phyloP scores from a whole-genome alignment of 139 green algal genomes.

The Auxenochlorella pyrenoidosa region DNA sequence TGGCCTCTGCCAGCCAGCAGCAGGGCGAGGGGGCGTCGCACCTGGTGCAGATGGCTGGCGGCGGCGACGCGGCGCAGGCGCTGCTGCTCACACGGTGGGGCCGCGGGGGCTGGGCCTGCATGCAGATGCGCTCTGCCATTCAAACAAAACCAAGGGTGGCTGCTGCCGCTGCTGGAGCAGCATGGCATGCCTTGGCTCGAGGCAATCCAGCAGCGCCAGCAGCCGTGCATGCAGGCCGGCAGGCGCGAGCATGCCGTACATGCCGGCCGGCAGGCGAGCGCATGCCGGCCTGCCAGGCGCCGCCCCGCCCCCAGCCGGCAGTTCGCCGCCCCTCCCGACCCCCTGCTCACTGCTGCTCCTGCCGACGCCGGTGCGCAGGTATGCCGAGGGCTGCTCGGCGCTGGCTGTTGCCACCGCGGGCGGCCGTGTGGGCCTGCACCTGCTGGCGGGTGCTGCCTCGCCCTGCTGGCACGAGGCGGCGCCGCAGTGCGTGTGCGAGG shows the following conservation, averaged over 20 bases:
- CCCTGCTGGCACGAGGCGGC: conserved; percentile 38
- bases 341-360: neutral
- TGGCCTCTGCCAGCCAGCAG: conserved; percentile 5
- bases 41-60: conserved; percentile 8
- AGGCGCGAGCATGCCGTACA: too few relatives aligned
- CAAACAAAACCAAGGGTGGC: too few relatives aligned
- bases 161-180: too few relatives aligned
- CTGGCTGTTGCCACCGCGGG: conserved; percentile 29
- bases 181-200: too few relatives aligned
- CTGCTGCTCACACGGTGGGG: conserved; percentile 28
- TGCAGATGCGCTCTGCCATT: neutral
- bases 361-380: conserved; percentile 20
- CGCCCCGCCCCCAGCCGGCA: neutral
- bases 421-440: conserved; percentile 31
- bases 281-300: too few relatives aligned
- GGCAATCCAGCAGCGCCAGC: too few relatives aligned
- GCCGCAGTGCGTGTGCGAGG: conserved; percentile 39
- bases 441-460: conserved; percentile 38
- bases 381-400: conserved; percentile 24
- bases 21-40: neutral
- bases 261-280: too few relatives aligned
- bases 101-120: neutral
- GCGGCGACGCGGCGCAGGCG: conserved; percentile 16
- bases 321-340: neutral
- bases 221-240: too few relatives aligned